A percentile compares a stretch with the other conserved stretches of the same genome.
Evolutionary conservation across 257 asterid species (phyloP).

Genomic region (Linaria vulgaris): DNA sequence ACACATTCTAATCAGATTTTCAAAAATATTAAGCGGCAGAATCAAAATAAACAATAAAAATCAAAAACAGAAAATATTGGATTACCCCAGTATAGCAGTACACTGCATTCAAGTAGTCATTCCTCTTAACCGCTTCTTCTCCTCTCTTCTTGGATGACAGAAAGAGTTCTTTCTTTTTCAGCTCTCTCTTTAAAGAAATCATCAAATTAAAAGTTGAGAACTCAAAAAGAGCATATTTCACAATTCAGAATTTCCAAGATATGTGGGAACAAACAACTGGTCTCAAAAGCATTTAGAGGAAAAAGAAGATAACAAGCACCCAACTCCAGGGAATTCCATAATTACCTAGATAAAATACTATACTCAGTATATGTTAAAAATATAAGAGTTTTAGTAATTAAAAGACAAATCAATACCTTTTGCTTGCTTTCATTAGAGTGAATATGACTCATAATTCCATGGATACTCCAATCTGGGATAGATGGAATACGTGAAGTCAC

Average conservation of each 20-base stretch:
- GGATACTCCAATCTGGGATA: conserved; percentile 29
- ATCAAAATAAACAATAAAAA: not conserved
- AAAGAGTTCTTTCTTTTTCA: not conserved
- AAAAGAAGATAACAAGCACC: no score
- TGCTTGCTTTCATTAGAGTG: conserved; percentile 18
- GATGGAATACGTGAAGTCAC: conserved; percentile 23
- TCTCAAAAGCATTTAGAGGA: no score
- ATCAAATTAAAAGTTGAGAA: no score
- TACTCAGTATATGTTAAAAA: no score
- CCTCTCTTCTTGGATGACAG: conserved; percentile 16
- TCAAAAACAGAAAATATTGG: not conserved
- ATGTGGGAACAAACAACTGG: not conserved
- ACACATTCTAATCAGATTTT: not conserved
- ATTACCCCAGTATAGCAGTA: conserved; percentile 21
- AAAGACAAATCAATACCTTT: conserved; percentile 15
- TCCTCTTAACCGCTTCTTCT: conserved; percentile 16
- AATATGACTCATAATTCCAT: conserved; percentile 25
- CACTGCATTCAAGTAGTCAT: conserved; percentile 12
- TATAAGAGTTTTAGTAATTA: no score
- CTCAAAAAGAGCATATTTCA: no score
- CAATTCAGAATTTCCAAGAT: not conserved
- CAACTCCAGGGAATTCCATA: no score
- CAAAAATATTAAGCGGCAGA: not conserved
- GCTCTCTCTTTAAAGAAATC: conserved; percentile 12
- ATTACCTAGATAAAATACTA: no score